Percentiles rank a stretch among this genome's conserved stretches.
Conservation (phyloP, 305 asterid genomes). For the Solanum hybrid region DNA sequence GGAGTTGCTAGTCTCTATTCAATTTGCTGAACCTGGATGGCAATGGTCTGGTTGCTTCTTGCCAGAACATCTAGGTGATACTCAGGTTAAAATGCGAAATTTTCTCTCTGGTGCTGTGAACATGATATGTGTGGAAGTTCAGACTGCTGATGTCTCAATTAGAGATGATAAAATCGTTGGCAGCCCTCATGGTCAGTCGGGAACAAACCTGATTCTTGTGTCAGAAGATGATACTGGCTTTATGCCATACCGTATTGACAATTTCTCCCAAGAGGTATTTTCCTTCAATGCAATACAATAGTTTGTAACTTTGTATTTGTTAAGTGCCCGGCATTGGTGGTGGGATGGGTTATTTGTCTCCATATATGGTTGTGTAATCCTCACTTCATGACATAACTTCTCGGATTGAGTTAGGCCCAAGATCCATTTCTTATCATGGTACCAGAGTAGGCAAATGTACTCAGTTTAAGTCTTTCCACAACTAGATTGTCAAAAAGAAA, state of each 20-base stretch:
- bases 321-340: background rate
- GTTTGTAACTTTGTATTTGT: background rate
- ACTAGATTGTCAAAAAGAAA: background rate
- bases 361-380: background rate
- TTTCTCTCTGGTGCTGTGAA: slow-evolving; percentile 58
- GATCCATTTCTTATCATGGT: background rate
- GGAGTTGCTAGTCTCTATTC: slow-evolving; percentile 70
- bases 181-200: slow-evolving; percentile 81
- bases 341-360: background rate
- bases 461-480: background rate
- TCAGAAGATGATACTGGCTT: slow-evolving; percentile 89
- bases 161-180: slow-evolving; percentile 72
- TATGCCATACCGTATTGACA: slow-evolving; percentile 97
- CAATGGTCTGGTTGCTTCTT: slow-evolving; percentile 98
- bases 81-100: slow-evolving; percentile 85
- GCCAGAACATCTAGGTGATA: slow-evolving; percentile 92
- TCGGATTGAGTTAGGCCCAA: background rate
- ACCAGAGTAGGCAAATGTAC: background rate
- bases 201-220: slow-evolving; percentile 81
- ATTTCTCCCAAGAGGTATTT: slow-evolving; percentile 87
- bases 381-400: background rate
- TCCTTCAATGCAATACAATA: background rate
- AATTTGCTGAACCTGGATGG: slow-evolving; percentile 91
- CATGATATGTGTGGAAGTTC: slow-evolving; percentile 94
- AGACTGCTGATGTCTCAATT: slow-evolving; percentile 81